phyloP scores from a whole-genome alignment of 345 rosid genomes.

The Psidium guajava region DNA sequence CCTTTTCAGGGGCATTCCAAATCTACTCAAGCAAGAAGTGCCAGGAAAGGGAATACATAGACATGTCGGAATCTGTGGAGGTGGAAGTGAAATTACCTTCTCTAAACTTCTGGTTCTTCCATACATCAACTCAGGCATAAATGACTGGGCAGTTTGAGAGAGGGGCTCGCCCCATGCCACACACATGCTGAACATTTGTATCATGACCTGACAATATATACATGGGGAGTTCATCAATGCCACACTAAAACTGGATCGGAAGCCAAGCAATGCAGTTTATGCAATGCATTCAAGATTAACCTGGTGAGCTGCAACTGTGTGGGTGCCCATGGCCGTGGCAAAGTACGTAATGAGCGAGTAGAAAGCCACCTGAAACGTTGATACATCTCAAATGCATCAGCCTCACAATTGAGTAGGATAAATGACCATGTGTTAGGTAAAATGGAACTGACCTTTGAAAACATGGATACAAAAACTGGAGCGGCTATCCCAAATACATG shows the following conservation, averaged over 20 bases:
- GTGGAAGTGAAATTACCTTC: conserved; percentile 15
- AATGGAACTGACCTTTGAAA: conserved; percentile 37
- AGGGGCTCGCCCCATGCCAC: conserved; percentile 40
- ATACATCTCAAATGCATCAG: conserved; percentile 5
- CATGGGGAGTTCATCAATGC: not conserved
- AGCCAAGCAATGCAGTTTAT: not conserved
- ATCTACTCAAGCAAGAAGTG: not conserved
- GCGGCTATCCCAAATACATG: conserved; percentile 55
- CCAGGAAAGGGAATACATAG: not conserved
- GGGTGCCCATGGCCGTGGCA: conserved; percentile 82
- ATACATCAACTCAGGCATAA: conserved; percentile 33
- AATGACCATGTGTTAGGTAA: not conserved
- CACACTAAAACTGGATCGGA: not conserved
- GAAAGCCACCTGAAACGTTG: conserved; percentile 55
- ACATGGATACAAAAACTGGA: conserved; percentile 53
- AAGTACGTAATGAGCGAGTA: conserved; percentile 66
- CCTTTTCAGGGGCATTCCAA: not conserved
- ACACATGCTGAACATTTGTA: conserved; percentile 38
- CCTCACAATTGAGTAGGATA: not conserved
- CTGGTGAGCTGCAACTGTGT: conserved; percentile 85
- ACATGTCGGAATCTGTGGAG: not conserved
- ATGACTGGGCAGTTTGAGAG: conserved; percentile 33
- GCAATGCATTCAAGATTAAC: conserved; percentile 8
- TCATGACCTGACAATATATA: conserved; percentile 11
- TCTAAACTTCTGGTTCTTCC: conserved; percentile 28